Evolutionary conservation across 352 stramenopile genomes (phyloP), one percentile per base, ranked within the genome.

Genomic region (Pythium biforme): DNA sequence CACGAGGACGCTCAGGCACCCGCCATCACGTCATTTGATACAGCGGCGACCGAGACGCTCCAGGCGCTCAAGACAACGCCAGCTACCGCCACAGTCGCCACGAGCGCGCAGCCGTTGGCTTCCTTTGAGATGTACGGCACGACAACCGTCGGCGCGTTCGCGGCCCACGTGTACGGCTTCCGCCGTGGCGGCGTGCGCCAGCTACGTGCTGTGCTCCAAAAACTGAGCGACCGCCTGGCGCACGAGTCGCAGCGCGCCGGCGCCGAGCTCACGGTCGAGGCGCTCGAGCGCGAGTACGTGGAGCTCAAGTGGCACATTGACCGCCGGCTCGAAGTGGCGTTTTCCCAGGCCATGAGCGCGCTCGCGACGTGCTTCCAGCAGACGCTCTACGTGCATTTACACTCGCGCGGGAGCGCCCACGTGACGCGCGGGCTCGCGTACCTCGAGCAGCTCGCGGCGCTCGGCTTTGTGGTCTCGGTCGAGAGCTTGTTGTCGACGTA

Each of bases 311-410:
- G 86, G 86, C 79, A 91, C 55, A 78, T 93, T 20, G 86, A 95
- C 59, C 81, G 85, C 23, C 83, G 86, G 10, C 73, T 95, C 7
- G 86, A 95, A 46, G 82, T 95, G 12, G 77, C 81, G n/a, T 92
- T 94, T 55, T 91, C 73, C 43, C 84, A 95, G 61, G 69, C 84
- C 2, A 84, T 95, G 75, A 90, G 80, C 48, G 81, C 86, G 9
- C 72, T 95, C 22, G 86, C 91, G 41, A 93, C 86, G 19, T 93
- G 83, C 50, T 93, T 95, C 46, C 83, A 93, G 74, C 84, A 94
- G 72, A 90, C 86, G 8, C 66, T 93, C 12, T 95, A 88, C 53
- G 76, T 90, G 11, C 83, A 95, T 55, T 76, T 89, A 9, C 75
- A 92, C 55, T 68, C 88, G 66, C 10, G 59, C 26, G 26, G 33